phyloP scores from a whole-genome alignment of 1,284 basidiomycete species.

The Tremellales sp. region DNA sequence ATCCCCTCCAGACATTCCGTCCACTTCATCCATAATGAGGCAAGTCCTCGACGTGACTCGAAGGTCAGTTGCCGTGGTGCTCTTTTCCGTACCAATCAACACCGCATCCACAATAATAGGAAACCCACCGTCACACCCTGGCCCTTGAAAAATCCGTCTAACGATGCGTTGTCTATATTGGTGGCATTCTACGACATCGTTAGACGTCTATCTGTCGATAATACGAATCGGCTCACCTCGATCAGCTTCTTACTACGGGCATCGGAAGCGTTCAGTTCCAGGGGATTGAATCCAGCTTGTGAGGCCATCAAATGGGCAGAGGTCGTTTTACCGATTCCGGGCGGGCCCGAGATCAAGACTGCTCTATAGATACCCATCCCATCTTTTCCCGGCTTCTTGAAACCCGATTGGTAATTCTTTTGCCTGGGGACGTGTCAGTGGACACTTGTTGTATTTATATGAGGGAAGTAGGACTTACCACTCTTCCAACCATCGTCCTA shows the following conservation, averaged over 20 bases:
- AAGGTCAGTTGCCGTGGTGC: constrained; percentile 64
- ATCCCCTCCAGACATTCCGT: constrained; percentile 98
- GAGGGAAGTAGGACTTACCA: constrained; percentile 60
- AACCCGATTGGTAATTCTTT: constrained; percentile 63
- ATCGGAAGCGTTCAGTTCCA: constrained; percentile 96
- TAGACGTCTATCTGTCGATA: not conserved
- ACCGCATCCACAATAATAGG: not conserved
- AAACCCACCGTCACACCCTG: constrained; percentile 52
- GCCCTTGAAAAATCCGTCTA: constrained; percentile 82
- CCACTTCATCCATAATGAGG: constrained; percentile 98
- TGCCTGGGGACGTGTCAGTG: constrained; percentile 57
- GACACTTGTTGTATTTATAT: not conserved
- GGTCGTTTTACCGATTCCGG: constrained; percentile 97
- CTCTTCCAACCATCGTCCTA: constrained; percentile 78
- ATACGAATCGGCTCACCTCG: constrained; percentile 57
- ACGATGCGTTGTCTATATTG: constrained; percentile 78
- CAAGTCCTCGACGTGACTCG: constrained; percentile 74
- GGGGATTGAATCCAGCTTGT: constrained; percentile 80
- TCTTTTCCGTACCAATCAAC: constrained; percentile 43
- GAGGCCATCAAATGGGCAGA: constrained; percentile 89
- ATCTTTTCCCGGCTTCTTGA: constrained; percentile 92
- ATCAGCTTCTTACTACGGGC: constrained; percentile 93
- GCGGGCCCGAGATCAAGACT: constrained; percentile 85
- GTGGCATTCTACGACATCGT: constrained; percentile 61
- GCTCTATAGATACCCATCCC: constrained; percentile 83